Conservation (phyloP, 345 rosid species). For the Crucihimalaya himalaica region DNA sequence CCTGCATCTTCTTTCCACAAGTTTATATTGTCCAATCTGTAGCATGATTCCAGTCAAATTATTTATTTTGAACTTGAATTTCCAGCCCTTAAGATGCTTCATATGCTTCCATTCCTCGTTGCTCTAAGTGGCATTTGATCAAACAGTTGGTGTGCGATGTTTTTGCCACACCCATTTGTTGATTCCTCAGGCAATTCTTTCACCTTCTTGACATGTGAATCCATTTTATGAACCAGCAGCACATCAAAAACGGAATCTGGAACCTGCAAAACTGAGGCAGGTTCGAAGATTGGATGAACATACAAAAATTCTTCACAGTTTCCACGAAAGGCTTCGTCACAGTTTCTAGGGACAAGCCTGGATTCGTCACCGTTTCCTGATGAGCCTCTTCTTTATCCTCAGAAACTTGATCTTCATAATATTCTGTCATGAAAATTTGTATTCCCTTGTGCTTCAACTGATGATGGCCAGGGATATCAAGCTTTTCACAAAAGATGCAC, state of each 20-base stretch:
- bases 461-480: not conserved
- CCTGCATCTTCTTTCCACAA: too few species aligned
- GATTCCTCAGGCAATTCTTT: not conserved
- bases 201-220: not conserved
- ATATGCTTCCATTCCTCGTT: not conserved
- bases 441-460: not conserved
- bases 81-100: not conserved
- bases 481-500: not conserved
- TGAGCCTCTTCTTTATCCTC: too few species aligned
- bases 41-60: too few species aligned
- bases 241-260: not conserved
- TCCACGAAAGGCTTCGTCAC: not conserved
- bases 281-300: not conserved
- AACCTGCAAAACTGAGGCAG: not conserved
- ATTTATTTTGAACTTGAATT: not conserved
- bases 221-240: not conserved
- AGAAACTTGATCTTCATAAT: too few species aligned
- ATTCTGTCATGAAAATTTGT: too few species aligned
- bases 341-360: too few species aligned
- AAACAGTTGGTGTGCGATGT: not conserved
- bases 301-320: not conserved
- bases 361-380: too few species aligned
- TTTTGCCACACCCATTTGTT: not conserved
- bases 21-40: too few species aligned
- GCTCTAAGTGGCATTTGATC: not conserved